A percentile compares a stretch with the other conserved stretches of the same genome.
These are phyloP conservation scores for Aureobasidium sp. DNA, from an alignment of 2,329 filamentous ascomycete genomes.

Conservation along the genomic window DNA sequence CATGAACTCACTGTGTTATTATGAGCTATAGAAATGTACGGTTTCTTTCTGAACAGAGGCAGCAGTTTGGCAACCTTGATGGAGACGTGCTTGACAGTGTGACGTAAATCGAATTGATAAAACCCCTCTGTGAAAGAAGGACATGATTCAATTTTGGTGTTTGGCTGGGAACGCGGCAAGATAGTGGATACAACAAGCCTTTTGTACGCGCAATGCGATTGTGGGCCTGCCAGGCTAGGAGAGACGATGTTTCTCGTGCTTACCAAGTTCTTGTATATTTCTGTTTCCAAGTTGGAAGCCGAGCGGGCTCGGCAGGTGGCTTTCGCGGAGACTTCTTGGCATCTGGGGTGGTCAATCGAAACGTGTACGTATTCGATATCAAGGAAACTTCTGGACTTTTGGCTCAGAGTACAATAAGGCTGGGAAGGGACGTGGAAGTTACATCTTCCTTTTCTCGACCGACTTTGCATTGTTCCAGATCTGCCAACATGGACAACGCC, in stretches of 20 bases:
- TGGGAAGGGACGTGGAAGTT: slow-evolving; percentile 1
- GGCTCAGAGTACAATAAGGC: background rate
- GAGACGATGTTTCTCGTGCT: background rate
- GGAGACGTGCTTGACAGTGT: background rate
- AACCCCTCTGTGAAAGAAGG: background rate
- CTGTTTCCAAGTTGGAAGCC: background rate
- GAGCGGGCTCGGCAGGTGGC: background rate
- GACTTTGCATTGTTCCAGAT: background rate
- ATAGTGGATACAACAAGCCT: background rate
- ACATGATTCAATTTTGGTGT: background rate
- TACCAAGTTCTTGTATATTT: background rate
- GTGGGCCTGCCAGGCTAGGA: background rate
- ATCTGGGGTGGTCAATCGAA: background rate
- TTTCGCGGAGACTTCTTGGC: background rate
- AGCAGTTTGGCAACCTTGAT: background rate
- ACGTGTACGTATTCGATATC: background rate
- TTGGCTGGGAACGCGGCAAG: background rate
- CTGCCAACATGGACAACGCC: slow-evolving; percentile 29
- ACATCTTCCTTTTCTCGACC: background rate
- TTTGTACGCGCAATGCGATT: background rate
- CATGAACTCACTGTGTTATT: too few species aligned
- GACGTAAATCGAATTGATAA: background rate
- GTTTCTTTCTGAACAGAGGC: too few species aligned
- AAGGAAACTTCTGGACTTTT: slow-evolving; percentile 6
- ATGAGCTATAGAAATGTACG: too few species aligned